Evolutionary conservation across 2,329 filamentous ascomycete species (phyloP).

Genomic region (Fusarium setosum): DNA sequence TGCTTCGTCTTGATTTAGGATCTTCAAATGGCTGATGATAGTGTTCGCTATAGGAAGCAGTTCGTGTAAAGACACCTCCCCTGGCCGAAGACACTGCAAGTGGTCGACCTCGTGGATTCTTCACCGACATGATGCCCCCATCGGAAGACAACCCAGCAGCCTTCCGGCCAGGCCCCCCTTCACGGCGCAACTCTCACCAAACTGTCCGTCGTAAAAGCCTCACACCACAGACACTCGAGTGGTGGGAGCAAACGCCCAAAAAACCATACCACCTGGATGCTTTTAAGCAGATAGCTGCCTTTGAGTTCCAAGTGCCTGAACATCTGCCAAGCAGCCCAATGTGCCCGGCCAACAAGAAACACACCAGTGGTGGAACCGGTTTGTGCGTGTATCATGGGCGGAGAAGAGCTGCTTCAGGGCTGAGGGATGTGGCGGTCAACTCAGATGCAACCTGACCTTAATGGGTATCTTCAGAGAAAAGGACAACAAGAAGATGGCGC

Average conservation of each 20-base stretch:
- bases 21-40: slow-evolving; percentile 12
- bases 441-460: not conserved
- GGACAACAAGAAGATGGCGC: not conserved
- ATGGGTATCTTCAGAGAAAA: not conserved
- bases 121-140: slow-evolving; percentile 53
- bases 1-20: not conserved
- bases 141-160: slow-evolving; percentile 3
- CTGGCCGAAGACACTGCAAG: slow-evolving; percentile 52
- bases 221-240: slow-evolving; percentile 45
- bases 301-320: slow-evolving; percentile 63
- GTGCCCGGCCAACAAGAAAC: slow-evolving; percentile 61
- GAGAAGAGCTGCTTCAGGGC: slow-evolving; percentile 31
- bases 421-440: not conserved
- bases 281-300: slow-evolving; percentile 39
- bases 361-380: slow-evolving; percentile 57
- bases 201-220: slow-evolving; percentile 38
- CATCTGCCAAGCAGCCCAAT: slow-evolving; percentile 63
- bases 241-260: slow-evolving; percentile 50
- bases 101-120: slow-evolving; percentile 55
- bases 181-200: slow-evolving; percentile 23
- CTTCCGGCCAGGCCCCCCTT: not conserved
- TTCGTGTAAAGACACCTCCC: slow-evolving; percentile 60
- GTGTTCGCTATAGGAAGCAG: slow-evolving; percentile 55
- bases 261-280: slow-evolving; percentile 33
- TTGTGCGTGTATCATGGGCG: slow-evolving; percentile 64